Base-by-base conservation (phyloP, 169 alveolate species). In the Miamiensis avidus region DNA sequence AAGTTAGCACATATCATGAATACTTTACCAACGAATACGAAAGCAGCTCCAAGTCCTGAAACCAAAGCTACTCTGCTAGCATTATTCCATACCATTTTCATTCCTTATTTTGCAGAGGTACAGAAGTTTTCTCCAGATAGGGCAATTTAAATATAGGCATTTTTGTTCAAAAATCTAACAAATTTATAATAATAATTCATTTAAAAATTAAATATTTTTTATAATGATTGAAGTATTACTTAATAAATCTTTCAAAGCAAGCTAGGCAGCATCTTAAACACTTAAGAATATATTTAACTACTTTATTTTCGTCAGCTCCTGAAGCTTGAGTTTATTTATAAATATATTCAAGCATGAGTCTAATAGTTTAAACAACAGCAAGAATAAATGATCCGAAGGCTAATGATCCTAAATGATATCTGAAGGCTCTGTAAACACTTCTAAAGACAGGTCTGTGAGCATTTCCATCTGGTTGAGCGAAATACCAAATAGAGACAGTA, bases 311-410 rank as follows among this genome's bases (percentile, higher is more conserved):
- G 27, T 34, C 65, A 16, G 69, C 77, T 31, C 83, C 87, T 0
- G 79, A 74, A 34, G 34, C 81, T 75, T 86, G 81, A 31, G 78
- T 74, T 81, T 86, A n/a, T 64, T 81, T 79, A 74, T 82, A 76
- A 49, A 86, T 30, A 65, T 86, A 86, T 49, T 81, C 87, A 26
- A 86, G 76, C 29, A 86, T 74, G 1, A 86, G 64, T 81, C 90
- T 95, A 73, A 96, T 95, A 78, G 96, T 84, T 89, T 94, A 91
- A 75, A 95, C 94, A 72, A 96, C 86, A 25, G 98, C 98, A 15
- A 97, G 89, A 65, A 97, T 89, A 65, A 96, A 87, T 28, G 98
- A 89, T 29, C 99, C 99, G 87, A 97, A 95, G 69, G 98, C 98
- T 29, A 95, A 84, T 0, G 98, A 93, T 31, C 99, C 99, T 75